Evolutionary conservation across 345 rosid genomes (phyloP), one percentile per base, ranked within the genome.

Genomic region (Tarenaya hassleriana): DNA sequence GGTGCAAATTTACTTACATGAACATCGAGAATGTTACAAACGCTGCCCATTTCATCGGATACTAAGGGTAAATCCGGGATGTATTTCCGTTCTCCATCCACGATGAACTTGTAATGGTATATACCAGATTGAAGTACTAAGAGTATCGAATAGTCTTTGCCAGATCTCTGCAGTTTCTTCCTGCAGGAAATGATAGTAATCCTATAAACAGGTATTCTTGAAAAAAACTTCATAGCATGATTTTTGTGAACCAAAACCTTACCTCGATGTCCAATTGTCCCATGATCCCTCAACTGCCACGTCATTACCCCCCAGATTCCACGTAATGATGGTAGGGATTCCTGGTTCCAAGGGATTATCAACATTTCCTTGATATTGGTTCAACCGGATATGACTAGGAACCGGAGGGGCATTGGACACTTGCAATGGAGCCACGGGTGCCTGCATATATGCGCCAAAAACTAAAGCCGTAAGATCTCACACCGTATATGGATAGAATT

Each of bases 221-320:
- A 9, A 42, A n/a, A n/a, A n/a, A 47, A 24, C 37, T 53, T 8
- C 11, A 5, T 18, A 53, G 46, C 10, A 41, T 33, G 34, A 7
- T 47, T 29, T 20, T 1, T 10, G 46, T 14, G 21, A 20, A 18
- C 11, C 16, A 16, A 14, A 49, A 47, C 43, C 34, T 61, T 52
- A 83, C 98, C 80, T 85, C 35, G 95, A 76, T 43, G 53, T 71
- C 86, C 96, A 88, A 40, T 77, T 80, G 70, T 92, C 97, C 98
- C 97, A 85, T 32, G 97, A 88, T 48, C 98, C 98, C 77, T 83
- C 87, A 31, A 92, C 85, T 3, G 70, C 71, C 41, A 92, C 98
- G 21, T 85, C 86, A 66, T 69, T 77, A 44, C 98, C 98, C 52
- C 95, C 98, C 60, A 72, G 72, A 62, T 64, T 82, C 98, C 98